Percentiles rank a stretch among this genome's conserved stretches.
phyloP scores from a whole-genome alignment of 306 rosid genomes.

The Lupinus albus region DNA sequence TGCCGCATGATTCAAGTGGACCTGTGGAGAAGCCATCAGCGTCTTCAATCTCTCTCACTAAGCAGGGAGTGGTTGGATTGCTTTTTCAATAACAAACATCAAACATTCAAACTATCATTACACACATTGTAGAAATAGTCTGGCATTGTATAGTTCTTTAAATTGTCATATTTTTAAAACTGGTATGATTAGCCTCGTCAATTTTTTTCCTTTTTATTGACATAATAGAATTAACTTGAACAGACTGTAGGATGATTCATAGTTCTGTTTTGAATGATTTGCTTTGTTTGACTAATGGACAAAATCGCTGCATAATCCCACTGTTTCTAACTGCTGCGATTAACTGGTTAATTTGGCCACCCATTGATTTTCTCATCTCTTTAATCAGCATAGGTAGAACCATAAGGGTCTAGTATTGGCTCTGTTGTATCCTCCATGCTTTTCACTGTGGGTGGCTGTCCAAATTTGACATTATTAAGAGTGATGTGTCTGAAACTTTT shows the following conservation, averaged over 20 bases:
- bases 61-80: conserved; percentile 56
- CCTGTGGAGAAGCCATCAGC: conserved; percentile 51
- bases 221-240: conserved; percentile 12
- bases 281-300: not conserved
- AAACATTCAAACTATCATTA: not conserved
- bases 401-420: not conserved
- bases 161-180: no score
- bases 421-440: conserved; percentile 14
- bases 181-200: no score
- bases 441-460: conserved; percentile 3
- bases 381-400: not conserved
- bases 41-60: conserved; percentile 43
- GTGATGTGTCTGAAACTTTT: not conserved
- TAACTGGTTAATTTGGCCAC: conserved; percentile 6
- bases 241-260: conserved; percentile 5
- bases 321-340: conserved; percentile 4
- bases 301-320: not conserved
- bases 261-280: not conserved
- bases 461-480: conserved; percentile 14
- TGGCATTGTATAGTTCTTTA: not conserved
- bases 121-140: not conserved
- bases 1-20: conserved; percentile 47
- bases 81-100: conserved; percentile 25
- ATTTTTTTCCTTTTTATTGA: not conserved
- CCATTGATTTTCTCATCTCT: not conserved